Conservation (phyloP, 1,284 basidiomycete genomes). For the Naganishia sp. region DNA sequence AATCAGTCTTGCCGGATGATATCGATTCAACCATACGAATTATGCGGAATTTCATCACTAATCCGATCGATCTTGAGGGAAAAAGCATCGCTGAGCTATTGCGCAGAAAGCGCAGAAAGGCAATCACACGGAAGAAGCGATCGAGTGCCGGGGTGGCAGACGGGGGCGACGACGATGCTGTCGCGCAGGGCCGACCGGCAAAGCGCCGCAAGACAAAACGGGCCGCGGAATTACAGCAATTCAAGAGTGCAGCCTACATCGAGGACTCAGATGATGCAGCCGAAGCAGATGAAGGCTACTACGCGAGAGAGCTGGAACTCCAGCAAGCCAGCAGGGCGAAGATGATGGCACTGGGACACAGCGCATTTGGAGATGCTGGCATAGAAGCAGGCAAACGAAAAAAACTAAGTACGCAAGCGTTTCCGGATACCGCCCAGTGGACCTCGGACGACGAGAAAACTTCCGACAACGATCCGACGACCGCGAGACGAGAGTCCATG, state of each 20-base stretch:
- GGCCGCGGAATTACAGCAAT: conserved; percentile 69
- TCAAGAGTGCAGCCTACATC: conserved; percentile 87
- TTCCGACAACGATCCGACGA: not conserved
- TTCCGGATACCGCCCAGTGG: conserved; percentile 32
- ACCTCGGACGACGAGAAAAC: conserved; percentile 29
- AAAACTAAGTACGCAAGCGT: conserved; percentile 45
- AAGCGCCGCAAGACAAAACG: conserved; percentile 44
- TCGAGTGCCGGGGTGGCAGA: conserved; percentile 52
- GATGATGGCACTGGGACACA: conserved; percentile 45
- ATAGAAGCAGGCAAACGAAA: conserved; percentile 40
- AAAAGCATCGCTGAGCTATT: conserved; percentile 69
- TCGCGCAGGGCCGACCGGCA: conserved; percentile 26
- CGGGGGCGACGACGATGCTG: conserved; percentile 41
- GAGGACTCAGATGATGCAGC: conserved; percentile 76
- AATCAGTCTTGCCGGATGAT: conserved; percentile 63
- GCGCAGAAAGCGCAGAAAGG: conserved; percentile 61
- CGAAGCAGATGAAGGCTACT: conserved; percentile 63
- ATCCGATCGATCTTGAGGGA: conserved; percentile 67
- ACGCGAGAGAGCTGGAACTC: conserved; percentile 67
- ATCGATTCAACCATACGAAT: conserved; percentile 66
- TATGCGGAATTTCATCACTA: conserved; percentile 72
- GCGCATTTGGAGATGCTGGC: conserved; percentile 36
- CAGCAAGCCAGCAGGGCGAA: conserved; percentile 59
- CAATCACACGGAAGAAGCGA: conserved; percentile 54
- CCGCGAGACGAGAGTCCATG: not conserved